Percentiles rank a stretch among this genome's conserved stretches.
Evolutionary conservation across 2,329 filamentous ascomycete species (phyloP).

Genomic region (Amesomyces nigricolor): DNA sequence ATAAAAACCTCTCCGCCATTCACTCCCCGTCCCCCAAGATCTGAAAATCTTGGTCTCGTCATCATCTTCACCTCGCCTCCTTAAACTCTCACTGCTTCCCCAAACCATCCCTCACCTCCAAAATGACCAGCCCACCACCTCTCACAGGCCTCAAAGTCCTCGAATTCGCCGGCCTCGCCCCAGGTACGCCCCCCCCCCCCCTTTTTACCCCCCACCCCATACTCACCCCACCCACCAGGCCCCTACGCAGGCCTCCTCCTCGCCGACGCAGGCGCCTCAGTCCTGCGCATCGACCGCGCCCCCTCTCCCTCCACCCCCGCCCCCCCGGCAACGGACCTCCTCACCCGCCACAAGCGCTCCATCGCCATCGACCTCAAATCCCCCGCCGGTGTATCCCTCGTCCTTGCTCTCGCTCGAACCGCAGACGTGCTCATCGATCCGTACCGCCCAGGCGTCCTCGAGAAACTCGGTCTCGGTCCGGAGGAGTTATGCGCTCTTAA

Average conservation of each 20-base stretch:
- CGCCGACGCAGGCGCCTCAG: constrained; percentile 80
- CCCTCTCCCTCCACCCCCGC: constrained; percentile 32
- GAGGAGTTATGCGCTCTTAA: constrained; percentile 61
- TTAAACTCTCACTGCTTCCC: not conserved
- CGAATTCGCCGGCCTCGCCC: constrained; percentile 57
- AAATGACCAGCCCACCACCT: constrained; percentile 37
- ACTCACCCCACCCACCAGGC: constrained; percentile 43
- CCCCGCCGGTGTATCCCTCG: constrained; percentile 54
- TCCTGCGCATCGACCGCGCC: constrained; percentile 76
- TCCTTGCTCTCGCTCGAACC: constrained; percentile 57
- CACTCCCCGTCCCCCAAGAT: no score
- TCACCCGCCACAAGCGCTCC: constrained; percentile 76
- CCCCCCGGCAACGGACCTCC: constrained; percentile 56
- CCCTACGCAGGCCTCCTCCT: constrained; percentile 86
- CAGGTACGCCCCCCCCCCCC: constrained; percentile 39
- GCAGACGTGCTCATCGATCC: constrained; percentile 87
- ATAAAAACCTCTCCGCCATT: no score
- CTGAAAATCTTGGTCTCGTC: no score
- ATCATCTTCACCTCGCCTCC: not conserved
- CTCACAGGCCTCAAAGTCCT: constrained; percentile 51
- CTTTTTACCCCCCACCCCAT: not conserved
- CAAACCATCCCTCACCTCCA: constrained; percentile 2
- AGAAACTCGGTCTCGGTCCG: constrained; percentile 75
- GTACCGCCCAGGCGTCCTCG: constrained; percentile 84
- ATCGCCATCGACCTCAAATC: constrained; percentile 76